Evolutionary conservation across 1,284 basidiomycete genomes (phyloP).

Genomic region (Cutaneotrichosporon curvatum): DNA sequence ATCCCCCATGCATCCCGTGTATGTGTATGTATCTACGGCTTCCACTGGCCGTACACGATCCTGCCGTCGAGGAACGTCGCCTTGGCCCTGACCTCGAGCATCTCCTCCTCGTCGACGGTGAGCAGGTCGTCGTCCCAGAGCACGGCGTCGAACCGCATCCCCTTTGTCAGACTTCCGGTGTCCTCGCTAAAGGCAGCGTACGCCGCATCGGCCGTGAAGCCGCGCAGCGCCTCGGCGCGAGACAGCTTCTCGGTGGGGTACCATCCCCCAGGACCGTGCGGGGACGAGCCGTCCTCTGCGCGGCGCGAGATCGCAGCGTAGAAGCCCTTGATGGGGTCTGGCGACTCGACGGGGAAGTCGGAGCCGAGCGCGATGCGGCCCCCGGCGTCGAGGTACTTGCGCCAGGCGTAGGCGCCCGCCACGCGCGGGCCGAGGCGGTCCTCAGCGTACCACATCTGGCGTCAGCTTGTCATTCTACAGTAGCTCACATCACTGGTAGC

Average conservation of each 20-base stretch:
- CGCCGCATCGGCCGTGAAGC: constrained; percentile 74
- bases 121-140: constrained; percentile 73
- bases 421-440: constrained; percentile 68
- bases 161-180: constrained; percentile 59
- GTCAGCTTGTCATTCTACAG: no score
- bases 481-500: constrained; percentile 49
- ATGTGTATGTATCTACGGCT: background rate
- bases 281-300: constrained; percentile 61
- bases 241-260: constrained; percentile 64
- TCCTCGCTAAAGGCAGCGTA: constrained; percentile 69
- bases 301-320: constrained; percentile 77
- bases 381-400: constrained; percentile 57
- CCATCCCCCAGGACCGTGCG: constrained; percentile 76
- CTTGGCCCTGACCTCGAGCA: constrained; percentile 63
- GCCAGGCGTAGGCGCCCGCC: constrained; percentile 81
- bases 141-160: constrained; percentile 81
- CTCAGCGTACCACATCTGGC: constrained; percentile 81
- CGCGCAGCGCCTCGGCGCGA: constrained; percentile 56
- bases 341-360: constrained; percentile 78
- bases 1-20: background rate
- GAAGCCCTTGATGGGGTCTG: constrained; percentile 56
- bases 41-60: constrained; percentile 51
- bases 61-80: constrained; percentile 73
- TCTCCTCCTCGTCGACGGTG: constrained; percentile 55
- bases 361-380: constrained; percentile 69